Evolutionary conservation across 805 yeast species (phyloP), one percentile per base, ranked within the genome.

Genomic region (Wickerhamomyces bovis): DNA sequence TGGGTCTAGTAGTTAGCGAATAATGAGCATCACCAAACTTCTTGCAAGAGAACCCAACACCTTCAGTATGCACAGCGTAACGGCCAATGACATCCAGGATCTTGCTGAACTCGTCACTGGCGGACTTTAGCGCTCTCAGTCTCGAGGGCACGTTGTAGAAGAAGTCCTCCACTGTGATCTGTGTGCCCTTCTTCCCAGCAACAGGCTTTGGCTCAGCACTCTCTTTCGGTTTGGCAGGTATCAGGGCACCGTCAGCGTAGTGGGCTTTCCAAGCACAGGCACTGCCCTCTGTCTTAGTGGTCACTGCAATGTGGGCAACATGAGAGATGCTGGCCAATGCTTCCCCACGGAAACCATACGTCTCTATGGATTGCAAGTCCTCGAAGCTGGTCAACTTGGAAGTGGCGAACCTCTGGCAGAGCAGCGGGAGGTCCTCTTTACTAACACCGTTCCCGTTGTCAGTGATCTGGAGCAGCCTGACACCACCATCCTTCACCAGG

Each of bases 271-370:
- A 84, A 0, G 96, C 97, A 57, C 88, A 75, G 0, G 74, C 67
- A 1, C 81, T 76, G 1, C 67, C 73, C 7, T 53, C 58, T 0
- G 85, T 79, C 64, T 86, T 89, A 0, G 97, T 87, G 2, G 82
- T 74, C 6, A 94, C 95, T 0, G 88, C 74, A 2, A 94, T 68
- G 48, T 89, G 83, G 0, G 97, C 75, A 19, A 94, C 83, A 59
- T 92, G 97, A 0, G 97, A 89, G 8, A 94, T 90, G 60, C 94
- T 83, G 1, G 98, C 97, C 42, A 94, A 70, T 0, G 99, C 99
- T 64, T 94, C 99, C 15, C 99, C 99, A 46, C 99, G 73, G 62
- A 94, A 94, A 5, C 99, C 99, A 63, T 89, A 89, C 0, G 98
- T 90, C 20, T 76, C 69, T 21, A 94, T 77, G 4, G 73, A 63